Base-by-base conservation (phyloP, 306 rosid genomes). In the Medicago truncatula region DNA sequence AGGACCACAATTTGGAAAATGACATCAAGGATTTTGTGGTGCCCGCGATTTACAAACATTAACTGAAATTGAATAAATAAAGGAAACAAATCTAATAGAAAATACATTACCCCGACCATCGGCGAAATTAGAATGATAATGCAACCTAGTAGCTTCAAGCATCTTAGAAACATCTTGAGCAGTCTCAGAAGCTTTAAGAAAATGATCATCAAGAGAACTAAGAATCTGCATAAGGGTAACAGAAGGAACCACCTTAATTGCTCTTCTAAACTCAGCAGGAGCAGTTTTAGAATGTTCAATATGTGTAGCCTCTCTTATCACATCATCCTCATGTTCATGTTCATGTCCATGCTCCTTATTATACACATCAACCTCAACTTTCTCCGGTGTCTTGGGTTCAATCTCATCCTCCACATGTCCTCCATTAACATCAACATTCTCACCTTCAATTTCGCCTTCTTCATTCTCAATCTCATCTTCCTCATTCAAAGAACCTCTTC, bases 121-220 rank as follows among this genome's bases (percentile, higher is more conserved):
- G 0, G 97, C 98, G 7, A 93, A 93, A 86, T 90, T 93, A 39
- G 98, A 90, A 83, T 93, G 98, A 67, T 90, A 90, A 76, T 90
- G 98, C 85, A 93, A 77, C 72, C 98, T 89, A 77, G 98, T 93
- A 21, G 97, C 95, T 76, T 93, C 98, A 11, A 93, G 92, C 95
- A 90, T 83, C 83, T 86, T 90, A 14, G 86, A 83, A 74, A 93
- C 98, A 79, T 83, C 95, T 11, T 87, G 94, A 46, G 97, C 95
- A 79, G 95, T 78, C 73, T 90, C 83, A 0, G 91, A 90, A 40
- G 97, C 90, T 80, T 76, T 86, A 21, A 93, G 66, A 77, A 93
- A 93, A 71, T 83, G 81, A 74, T 93, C 97, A 70, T 93, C 98
- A 76, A 93, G 88, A 9, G 61, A 71, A 67, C 7, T 71, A 67